phyloP scores from a whole-genome alignment of 2,329 filamentous ascomycete species.

The Colletotrichum scovillei region DNA sequence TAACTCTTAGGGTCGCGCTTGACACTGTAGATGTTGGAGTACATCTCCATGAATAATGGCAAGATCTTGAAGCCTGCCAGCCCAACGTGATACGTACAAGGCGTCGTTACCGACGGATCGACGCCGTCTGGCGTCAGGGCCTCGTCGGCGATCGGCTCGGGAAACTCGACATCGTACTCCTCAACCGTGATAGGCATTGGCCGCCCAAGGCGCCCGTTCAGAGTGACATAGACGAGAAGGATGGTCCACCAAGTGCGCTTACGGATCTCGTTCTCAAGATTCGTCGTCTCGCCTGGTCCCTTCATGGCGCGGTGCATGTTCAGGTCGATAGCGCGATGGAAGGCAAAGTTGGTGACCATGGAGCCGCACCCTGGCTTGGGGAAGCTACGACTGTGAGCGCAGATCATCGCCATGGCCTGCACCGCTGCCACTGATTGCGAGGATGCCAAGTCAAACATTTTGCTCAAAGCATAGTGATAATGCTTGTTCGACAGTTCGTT shows the following conservation, averaged over 20 bases:
- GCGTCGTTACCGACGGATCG: conserved; percentile 63
- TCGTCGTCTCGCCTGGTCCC: conserved; percentile 55
- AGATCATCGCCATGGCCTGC: conserved; percentile 79
- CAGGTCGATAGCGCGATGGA: conserved; percentile 78
- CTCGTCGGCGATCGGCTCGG: conserved; percentile 77
- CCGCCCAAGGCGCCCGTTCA: conserved; percentile 80
- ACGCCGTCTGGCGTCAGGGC: conserved; percentile 73
- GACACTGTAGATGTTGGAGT: conserved; percentile 79
- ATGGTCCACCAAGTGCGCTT: conserved; percentile 84
- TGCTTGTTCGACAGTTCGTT: conserved; percentile 79
- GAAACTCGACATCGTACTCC: conserved; percentile 84
- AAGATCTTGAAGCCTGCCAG: conserved; percentile 74
- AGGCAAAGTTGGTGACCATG: conserved; percentile 72
- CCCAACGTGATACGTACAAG: conserved; percentile 75
- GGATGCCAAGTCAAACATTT: conserved; percentile 72
- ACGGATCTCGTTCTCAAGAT: conserved; percentile 78
- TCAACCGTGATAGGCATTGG: conserved; percentile 80
- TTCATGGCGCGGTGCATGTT: conserved; percentile 80
- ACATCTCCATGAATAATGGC: conserved; percentile 78
- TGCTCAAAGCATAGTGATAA: conserved; percentile 79
- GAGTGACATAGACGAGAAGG: conserved; percentile 72
- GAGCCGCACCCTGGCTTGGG: conserved; percentile 83
- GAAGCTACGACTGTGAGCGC: conserved; percentile 78
- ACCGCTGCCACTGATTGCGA: conserved; percentile 74
- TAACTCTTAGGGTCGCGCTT: conserved; percentile 73